Evolutionary conservation across 768 basidiomycete genomes (phyloP).

Genomic region (Pleurotus eryngii): DNA sequence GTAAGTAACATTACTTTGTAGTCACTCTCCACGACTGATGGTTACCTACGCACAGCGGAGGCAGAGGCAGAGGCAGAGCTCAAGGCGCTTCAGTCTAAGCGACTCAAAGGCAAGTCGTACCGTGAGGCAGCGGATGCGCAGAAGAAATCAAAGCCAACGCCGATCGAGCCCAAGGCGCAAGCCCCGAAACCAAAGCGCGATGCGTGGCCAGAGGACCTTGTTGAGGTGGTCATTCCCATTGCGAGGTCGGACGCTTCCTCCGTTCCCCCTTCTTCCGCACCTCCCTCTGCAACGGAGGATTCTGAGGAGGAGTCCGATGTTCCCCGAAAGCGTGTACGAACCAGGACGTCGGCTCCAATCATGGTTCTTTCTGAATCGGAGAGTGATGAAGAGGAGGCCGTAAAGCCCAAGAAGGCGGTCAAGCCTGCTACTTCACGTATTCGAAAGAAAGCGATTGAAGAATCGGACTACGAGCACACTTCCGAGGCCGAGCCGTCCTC

Average conservation of each 20-base stretch:
- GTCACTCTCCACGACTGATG: conserved; percentile 2
- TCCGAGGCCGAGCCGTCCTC: conserved; percentile 31
- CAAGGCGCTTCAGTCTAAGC: conserved; percentile 48
- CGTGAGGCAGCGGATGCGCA: conserved; percentile 53
- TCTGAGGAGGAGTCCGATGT: conserved; percentile 37
- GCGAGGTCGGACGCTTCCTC: conserved; percentile 10
- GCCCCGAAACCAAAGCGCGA: conserved; percentile 2
- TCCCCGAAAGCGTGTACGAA: conserved; percentile 34
- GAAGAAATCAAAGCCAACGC: conserved; percentile 12
- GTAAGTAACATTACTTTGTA: conserved; percentile 33
- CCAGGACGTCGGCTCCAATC: conserved; percentile 34
- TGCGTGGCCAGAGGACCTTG: conserved; percentile 32
- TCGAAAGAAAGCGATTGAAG: conserved; percentile 21
- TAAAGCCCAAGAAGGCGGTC: conserved; percentile 19
- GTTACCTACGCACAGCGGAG: conserved; percentile 29
- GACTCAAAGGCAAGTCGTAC: conserved; percentile 74
- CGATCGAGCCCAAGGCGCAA: conserved; percentile 9
- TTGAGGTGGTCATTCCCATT: conserved; percentile 58
- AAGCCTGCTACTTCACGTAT: conserved; percentile 13
- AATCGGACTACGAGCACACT: conserved; percentile 41
- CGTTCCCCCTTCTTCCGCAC: conserved; percentile 6
- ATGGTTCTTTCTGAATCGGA: conserved; percentile 46
- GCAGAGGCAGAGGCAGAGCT: conserved; percentile 48
- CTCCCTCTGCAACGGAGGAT: conserved; percentile 24
- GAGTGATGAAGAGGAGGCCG: conserved; percentile 22